A percentile compares a stretch with the other conserved stretches of the same genome.
Conservation (phyloP, 352 stramenopile species). For the Pythium sukuiense region DNA sequence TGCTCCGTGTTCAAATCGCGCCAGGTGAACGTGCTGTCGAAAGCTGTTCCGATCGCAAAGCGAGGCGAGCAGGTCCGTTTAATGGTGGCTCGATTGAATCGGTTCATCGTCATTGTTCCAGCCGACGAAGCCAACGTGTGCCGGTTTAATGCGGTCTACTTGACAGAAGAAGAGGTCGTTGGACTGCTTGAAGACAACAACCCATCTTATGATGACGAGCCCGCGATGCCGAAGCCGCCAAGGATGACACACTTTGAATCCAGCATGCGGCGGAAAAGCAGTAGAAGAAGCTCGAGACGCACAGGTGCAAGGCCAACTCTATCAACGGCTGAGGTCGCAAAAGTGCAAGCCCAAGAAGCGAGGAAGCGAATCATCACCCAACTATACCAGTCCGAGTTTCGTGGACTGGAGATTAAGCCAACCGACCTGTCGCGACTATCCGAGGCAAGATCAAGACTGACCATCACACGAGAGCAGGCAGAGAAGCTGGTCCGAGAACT, state of each 20-base stretch:
- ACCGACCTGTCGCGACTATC: conserved; percentile 37
- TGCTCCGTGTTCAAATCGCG: conserved; percentile 63
- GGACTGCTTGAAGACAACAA: conserved; percentile 24
- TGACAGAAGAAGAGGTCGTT: conserved; percentile 55
- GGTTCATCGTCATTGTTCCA: conserved; percentile 46
- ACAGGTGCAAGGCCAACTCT: background rate
- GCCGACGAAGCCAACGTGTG: conserved; percentile 30
- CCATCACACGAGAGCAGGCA: conserved; percentile 37
- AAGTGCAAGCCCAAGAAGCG: background rate
- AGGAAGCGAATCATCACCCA: conserved; percentile 30
- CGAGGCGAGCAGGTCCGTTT: conserved; percentile 50
- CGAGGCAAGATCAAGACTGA: conserved; percentile 21
- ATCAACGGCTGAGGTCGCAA: background rate
- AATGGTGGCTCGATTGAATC: conserved; percentile 59
- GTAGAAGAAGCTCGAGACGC: background rate
- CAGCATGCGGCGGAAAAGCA: background rate
- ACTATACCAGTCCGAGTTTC: conserved; percentile 46
- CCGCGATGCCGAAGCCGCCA: background rate
- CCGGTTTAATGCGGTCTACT: conserved; percentile 56
- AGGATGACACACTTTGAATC: background rate
- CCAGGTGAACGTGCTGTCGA: conserved; percentile 50
- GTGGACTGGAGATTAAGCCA: conserved; percentile 42
- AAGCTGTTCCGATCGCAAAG: conserved; percentile 48
- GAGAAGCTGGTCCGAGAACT: conserved; percentile 47
- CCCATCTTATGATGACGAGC: conserved; percentile 3